phyloP scores from a whole-genome alignment of 2,329 filamentous ascomycete species.

The Alternaria brassicicola region DNA sequence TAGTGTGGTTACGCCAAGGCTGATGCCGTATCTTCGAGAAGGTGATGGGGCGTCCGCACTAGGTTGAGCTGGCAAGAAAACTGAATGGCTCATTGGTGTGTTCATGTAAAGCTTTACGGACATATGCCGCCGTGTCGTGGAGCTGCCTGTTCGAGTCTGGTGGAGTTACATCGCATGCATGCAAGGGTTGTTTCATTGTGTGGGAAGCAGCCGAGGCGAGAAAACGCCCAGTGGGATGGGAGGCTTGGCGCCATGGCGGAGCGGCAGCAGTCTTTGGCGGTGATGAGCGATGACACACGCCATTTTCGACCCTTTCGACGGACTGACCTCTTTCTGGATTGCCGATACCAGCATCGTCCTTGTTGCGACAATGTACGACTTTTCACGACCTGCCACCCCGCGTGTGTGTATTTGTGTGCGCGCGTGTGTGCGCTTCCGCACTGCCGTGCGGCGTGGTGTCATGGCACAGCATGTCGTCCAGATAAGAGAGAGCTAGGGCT shows the following conservation, averaged over 20 bases:
- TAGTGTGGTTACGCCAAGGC: neutral
- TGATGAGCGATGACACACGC: neutral
- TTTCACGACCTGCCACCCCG: neutral
- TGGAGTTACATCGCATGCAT: constrained; percentile 7
- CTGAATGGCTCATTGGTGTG: neutral
- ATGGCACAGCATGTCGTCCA: constrained; percentile 11
- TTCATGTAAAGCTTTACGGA: neutral
- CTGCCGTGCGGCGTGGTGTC: neutral
- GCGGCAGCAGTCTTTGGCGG: constrained; percentile 8
- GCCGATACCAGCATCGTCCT: neutral
- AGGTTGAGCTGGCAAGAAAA: neutral
- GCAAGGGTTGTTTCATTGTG: constrained; percentile 11
- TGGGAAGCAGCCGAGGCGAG: constrained; percentile 16
- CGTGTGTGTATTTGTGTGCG: neutral
- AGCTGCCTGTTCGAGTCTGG: constrained; percentile 29
- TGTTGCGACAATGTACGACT: neutral
- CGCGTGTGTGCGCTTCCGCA: neutral
- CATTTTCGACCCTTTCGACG: neutral
- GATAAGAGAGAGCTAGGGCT: constrained; percentile 24
- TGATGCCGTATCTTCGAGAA: constrained; percentile 2
- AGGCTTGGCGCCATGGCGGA: constrained; percentile 21
- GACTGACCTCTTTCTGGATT: neutral
- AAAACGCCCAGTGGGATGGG: constrained; percentile 16
- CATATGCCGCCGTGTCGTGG: constrained; percentile 1
- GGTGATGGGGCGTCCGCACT: neutral